A percentile compares a stretch with the other conserved stretches of the same genome.
phyloP scores from a whole-genome alignment of 305 asterid genomes.

The Fraxinus platypoda region DNA sequence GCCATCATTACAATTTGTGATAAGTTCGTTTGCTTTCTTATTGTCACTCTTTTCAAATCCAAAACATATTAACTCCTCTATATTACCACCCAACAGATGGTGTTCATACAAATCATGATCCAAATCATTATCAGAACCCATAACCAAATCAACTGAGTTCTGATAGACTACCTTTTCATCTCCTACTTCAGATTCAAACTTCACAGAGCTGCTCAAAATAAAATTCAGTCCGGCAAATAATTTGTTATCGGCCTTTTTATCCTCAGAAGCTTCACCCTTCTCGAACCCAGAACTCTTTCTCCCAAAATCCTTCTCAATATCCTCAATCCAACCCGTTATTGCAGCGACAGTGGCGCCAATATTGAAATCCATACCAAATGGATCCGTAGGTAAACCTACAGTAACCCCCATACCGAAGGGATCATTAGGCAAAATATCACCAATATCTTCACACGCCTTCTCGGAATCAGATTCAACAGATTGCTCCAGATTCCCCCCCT shows the following conservation, averaged over 20 bases:
- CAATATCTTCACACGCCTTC: constrained; percentile 44
- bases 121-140: neutral
- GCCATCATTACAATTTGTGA: constrained; percentile 16
- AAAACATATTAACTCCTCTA: constrained; percentile 43
- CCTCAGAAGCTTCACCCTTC: constrained; percentile 32
- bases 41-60: constrained; percentile 38
- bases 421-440: constrained; percentile 50
- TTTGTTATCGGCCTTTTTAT: constrained; percentile 20
- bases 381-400: constrained; percentile 57
- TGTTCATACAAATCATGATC: constrained; percentile 30
- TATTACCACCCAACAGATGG: constrained; percentile 23
- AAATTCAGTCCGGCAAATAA: constrained; percentile 39
- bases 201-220: constrained; percentile 36
- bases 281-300: constrained; percentile 34
- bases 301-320: constrained; percentile 34
- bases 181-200: constrained; percentile 35
- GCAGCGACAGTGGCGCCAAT: constrained; percentile 39
- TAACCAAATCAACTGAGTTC: constrained; percentile 15
- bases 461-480: constrained; percentile 35
- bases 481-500: constrained; percentile 19
- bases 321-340: constrained; percentile 46
- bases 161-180: constrained; percentile 23
- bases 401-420: constrained; percentile 36
- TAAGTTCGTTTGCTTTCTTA: constrained; percentile 14
- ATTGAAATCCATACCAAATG: constrained; percentile 58